Base-by-base conservation (phyloP, 306 rosid genomes). In the Glycine soja region DNA sequence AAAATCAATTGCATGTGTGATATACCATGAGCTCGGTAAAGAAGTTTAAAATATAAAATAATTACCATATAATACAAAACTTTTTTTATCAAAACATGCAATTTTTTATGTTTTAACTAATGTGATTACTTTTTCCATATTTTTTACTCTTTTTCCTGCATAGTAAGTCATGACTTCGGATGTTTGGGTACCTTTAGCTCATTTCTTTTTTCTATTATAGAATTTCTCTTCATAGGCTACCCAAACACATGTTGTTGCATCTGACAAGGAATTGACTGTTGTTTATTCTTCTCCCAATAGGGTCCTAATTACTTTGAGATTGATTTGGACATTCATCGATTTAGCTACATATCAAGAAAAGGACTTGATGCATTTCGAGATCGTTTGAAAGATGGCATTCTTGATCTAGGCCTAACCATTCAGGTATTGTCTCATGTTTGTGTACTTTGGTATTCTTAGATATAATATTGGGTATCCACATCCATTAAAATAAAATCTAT, bases 231-330 rank as follows among this genome's bases (percentile, higher is more conserved):
- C 5, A 18, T 71, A 14, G 3, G 3, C 15, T 34, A 32, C 42
- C 36, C 56, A 38, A 18, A 42, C 69, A 10, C 18, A 3, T 52
- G 5, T 51, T 56, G 79, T 68, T 72, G 42, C 70, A 46, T 53
- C 6, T 18, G 16, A 16, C 9, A 47, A 16, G 65, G 62, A 61
- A 36, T 78, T 74, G 40, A 42, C 58, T 83, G 2, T 66, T 57
- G 70, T 74, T 62, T 70, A 11, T 79, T 54, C 52, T 47, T 18
- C 67, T 58, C 47, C 43, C 65, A 8, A 72, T 87, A 96, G 99
- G 99, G 97, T 76, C 85, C 94, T 69, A 88, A 92, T 75, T 96
- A 92, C 91, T 89, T 96, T 71, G 99, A 96, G 97, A 92, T 96
- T 10, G 99, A 96, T 88, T 88, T 96, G 9, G 99, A 96, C 87